These are phyloP conservation scores for Juglanconis juglandina DNA, from an alignment of 2,329 filamentous ascomycete species.

Conservation along the genomic window DNA sequence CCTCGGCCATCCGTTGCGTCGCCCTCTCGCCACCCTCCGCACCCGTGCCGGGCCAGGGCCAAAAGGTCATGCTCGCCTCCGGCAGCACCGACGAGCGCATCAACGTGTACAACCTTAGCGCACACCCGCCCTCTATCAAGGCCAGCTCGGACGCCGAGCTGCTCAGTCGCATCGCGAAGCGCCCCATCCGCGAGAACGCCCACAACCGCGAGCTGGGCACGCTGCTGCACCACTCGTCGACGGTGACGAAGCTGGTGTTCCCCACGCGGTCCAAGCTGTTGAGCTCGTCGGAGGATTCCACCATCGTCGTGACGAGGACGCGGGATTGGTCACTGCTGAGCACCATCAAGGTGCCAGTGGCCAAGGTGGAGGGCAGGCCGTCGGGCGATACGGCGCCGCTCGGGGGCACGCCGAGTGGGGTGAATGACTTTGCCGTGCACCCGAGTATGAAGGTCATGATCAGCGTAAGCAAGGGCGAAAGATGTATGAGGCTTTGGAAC, in stretches of 20 bases:
- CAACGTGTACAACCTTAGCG: conserved; percentile 88
- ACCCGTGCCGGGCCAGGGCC: conserved; percentile 56
- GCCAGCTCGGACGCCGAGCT: conserved; percentile 45
- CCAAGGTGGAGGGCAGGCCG: conserved; percentile 74
- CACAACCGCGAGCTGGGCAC: conserved; percentile 86
- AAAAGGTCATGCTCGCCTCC: conserved; percentile 85
- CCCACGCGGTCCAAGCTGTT: conserved; percentile 84
- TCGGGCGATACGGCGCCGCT: conserved; percentile 85
- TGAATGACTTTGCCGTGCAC: conserved; percentile 94
- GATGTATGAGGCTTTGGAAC: conserved; percentile 93
- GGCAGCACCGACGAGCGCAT: conserved; percentile 92
- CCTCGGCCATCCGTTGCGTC: conserved; percentile 83
- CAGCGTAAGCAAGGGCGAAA: conserved; percentile 84
- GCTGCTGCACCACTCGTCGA: conserved; percentile 80
- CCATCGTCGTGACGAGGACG: conserved; percentile 80
- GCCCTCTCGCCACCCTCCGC: conserved; percentile 76
- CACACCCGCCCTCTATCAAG: conserved; percentile 56
- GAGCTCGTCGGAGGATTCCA: conserved; percentile 85
- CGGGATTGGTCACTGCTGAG: conserved; percentile 87
- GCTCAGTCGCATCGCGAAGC: conserved; percentile 65
- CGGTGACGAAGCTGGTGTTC: conserved; percentile 76
- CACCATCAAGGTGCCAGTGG: conserved; percentile 82
- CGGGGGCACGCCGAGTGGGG: conserved; percentile 77
- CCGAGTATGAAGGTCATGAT: conserved; percentile 97
- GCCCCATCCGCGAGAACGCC: conserved; percentile 76